These are phyloP conservation scores for Ophiostoma pallidulum DNA, from an alignment of 2,329 filamentous ascomycete species.

Conservation along the genomic window DNA sequence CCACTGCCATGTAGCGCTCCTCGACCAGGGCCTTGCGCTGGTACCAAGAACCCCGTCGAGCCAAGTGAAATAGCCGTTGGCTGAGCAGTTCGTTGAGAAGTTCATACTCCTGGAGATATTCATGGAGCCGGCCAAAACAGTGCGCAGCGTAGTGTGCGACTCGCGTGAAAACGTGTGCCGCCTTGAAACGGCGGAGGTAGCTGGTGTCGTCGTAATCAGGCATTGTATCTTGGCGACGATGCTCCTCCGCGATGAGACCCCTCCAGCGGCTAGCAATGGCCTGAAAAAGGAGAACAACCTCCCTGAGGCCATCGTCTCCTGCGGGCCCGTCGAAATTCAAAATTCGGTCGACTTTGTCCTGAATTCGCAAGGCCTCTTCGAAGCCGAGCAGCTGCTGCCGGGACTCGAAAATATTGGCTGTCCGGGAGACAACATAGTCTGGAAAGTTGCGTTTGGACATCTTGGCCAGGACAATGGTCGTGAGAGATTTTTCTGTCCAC, in stretches of 20 bases:
- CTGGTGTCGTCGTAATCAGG: slow-evolving; percentile 79
- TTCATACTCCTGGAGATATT: slow-evolving; percentile 66
- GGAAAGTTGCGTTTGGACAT: slow-evolving; percentile 84
- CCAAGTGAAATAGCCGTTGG: slow-evolving; percentile 76
- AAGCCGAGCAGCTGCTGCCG: slow-evolving; percentile 73
- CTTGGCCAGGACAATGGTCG: slow-evolving; percentile 85
- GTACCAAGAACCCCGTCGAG: slow-evolving; percentile 85
- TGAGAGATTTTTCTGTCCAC: slow-evolving; percentile 96
- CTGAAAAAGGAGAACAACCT: slow-evolving; percentile 63
- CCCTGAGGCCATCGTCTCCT: slow-evolving; percentile 53
- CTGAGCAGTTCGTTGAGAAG: slow-evolving; percentile 65
- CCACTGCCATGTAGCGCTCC: slow-evolving; percentile 80
- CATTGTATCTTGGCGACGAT: slow-evolving; percentile 63
- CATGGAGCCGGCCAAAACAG: slow-evolving; percentile 71
- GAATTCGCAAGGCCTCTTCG: slow-evolving; percentile 73
- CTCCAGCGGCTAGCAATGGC: slow-evolving; percentile 76
- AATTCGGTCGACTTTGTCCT: slow-evolving; percentile 71
- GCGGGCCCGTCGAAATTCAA: slow-evolving; percentile 70
- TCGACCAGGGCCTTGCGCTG: slow-evolving; percentile 89
- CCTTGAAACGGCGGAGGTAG: slow-evolving; percentile 82
- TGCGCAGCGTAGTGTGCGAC: slow-evolving; percentile 82
- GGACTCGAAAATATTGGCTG: slow-evolving; percentile 77
- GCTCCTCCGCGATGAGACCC: slow-evolving; percentile 60
- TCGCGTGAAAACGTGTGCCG: slow-evolving; percentile 86
- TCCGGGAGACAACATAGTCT: slow-evolving; percentile 80